These are phyloP conservation scores for Debaryomyces robertsiae DNA, from an alignment of 1,139 yeast species.

Conservation along the genomic window DNA sequence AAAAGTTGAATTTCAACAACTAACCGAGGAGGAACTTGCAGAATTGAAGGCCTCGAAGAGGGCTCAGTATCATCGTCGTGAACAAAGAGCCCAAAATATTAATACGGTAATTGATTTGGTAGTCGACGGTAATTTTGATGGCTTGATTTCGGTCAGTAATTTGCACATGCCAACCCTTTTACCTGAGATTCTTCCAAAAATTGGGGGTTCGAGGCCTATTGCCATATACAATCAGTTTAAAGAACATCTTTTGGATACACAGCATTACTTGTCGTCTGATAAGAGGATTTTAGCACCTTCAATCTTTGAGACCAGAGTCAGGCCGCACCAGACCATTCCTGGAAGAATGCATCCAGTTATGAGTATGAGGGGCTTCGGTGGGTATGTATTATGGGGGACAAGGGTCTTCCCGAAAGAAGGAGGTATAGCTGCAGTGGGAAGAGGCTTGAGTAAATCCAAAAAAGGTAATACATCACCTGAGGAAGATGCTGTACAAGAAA, in stretches of 20 bases:
- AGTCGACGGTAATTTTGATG: conserved; percentile 67
- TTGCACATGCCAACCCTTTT: conserved; percentile 68
- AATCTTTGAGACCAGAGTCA: conserved; percentile 76
- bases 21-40: conserved; percentile 53
- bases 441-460: conserved; percentile 46
- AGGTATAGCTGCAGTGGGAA: conserved; percentile 56
- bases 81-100: conserved; percentile 57
- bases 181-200: conserved; percentile 58
- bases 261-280: conserved; percentile 67
- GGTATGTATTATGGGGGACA: conserved; percentile 79
- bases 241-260: conserved; percentile 73
- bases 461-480: conserved; percentile 23
- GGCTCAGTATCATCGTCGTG: conserved; percentile 68
- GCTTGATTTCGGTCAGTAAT: conserved; percentile 70
- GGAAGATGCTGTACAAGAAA: conserved; percentile 6
- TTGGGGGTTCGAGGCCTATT: conserved; percentile 88
- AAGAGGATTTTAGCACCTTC: conserved; percentile 80
- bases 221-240: conserved; percentile 81
- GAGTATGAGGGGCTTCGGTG: conserved; percentile 95
- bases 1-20: conserved; percentile 51
- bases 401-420: conserved; percentile 72
- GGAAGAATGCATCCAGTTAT: conserved; percentile 94
- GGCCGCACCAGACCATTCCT: conserved; percentile 88
- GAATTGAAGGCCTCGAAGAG: conserved; percentile 61
- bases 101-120: conserved; percentile 56